Evolutionary conservation across 2,329 filamentous ascomycete species (phyloP).

Genomic region (Ophiostoma fasciatum): DNA sequence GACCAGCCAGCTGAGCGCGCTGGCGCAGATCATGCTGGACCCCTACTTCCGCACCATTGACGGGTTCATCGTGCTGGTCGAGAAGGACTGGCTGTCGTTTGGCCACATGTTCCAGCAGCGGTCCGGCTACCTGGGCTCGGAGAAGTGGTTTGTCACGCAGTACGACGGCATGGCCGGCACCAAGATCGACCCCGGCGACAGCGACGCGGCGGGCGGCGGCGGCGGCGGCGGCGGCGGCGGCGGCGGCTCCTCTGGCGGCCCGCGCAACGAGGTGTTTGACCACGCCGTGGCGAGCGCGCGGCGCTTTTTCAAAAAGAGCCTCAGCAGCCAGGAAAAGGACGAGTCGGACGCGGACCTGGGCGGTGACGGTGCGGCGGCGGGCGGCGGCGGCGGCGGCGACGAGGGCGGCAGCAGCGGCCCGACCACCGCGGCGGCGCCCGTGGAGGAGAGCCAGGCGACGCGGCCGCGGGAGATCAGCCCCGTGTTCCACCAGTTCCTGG

Average conservation of each 20-base stretch:
- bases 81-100: slow-evolving; percentile 97
- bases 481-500: slow-evolving; percentile 94
- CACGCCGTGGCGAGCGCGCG: slow-evolving; percentile 74
- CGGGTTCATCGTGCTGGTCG: slow-evolving; percentile 84
- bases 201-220: slow-evolving; percentile 54
- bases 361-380: slow-evolving; percentile 36
- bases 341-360: slow-evolving; percentile 48
- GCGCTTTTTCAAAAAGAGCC: slow-evolving; percentile 76
- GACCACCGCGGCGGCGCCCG: slow-evolving; percentile 11
- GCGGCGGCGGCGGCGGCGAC: slow-evolving; percentile 21
- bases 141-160: slow-evolving; percentile 87
- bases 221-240: slow-evolving; percentile 49
- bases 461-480: slow-evolving; percentile 84
- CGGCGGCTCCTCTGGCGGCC: slow-evolving; percentile 46
- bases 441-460: slow-evolving; percentile 49
- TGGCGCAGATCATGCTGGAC: slow-evolving; percentile 87
- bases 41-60: slow-evolving; percentile 90
- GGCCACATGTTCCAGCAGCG: slow-evolving; percentile 94
- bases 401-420: slow-evolving; percentile 18
- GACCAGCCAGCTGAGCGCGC: slow-evolving; percentile 81
- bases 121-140: slow-evolving; percentile 74
- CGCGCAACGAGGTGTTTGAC: slow-evolving; percentile 61
- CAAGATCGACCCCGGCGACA: slow-evolving; percentile 46
- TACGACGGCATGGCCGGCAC: slow-evolving; percentile 59
- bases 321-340: slow-evolving; percentile 43